A percentile compares a stretch with the other conserved stretches of the same genome.
Evolutionary conservation across 495 filamentous ascomycete species (phyloP).

Genomic region (Trichocladium uniseriatum): DNA sequence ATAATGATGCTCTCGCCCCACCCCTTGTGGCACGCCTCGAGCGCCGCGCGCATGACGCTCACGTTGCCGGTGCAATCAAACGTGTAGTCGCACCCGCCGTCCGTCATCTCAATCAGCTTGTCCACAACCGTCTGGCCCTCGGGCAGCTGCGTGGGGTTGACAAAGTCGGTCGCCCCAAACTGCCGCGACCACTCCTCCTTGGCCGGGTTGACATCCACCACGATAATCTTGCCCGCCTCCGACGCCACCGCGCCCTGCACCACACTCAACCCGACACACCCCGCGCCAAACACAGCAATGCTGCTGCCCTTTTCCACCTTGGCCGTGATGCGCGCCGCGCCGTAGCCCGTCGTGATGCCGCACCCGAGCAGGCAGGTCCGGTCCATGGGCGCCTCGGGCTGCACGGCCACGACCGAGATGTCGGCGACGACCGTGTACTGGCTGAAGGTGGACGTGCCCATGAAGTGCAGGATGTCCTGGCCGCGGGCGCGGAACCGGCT

Average conservation of each 20-base stretch:
- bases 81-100: conserved; percentile 96
- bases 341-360: conserved; percentile 97
- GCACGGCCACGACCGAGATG: conserved; percentile 94
- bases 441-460: conserved; percentile 97
- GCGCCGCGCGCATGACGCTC: conserved; percentile 85
- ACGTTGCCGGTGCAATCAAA: conserved; percentile 99
- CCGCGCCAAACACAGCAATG: conserved; percentile 91
- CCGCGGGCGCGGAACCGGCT: conserved; percentile 91
- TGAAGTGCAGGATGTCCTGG: conserved; percentile 92
- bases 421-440: conserved; percentile 98
- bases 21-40: conserved; percentile 98
- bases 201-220: conserved; percentile 82
- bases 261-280: conserved; percentile 89
- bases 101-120: conserved; percentile 94
- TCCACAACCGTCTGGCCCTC: conserved; percentile 74
- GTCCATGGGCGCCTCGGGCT: conserved; percentile 86
- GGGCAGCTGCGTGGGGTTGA: conserved; percentile 76
- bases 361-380: conserved; percentile 91
- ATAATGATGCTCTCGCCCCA: conserved; percentile 99
- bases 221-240: conserved; percentile 82
- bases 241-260: conserved; percentile 91
- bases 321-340: conserved; percentile 86
- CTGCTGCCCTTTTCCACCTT: conserved; percentile 80
- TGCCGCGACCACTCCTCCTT: conserved; percentile 90
- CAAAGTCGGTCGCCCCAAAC: conserved; percentile 94